phyloP scores from a whole-genome alignment of 1,139 yeast species.

The Yamadazyma siamensis region DNA sequence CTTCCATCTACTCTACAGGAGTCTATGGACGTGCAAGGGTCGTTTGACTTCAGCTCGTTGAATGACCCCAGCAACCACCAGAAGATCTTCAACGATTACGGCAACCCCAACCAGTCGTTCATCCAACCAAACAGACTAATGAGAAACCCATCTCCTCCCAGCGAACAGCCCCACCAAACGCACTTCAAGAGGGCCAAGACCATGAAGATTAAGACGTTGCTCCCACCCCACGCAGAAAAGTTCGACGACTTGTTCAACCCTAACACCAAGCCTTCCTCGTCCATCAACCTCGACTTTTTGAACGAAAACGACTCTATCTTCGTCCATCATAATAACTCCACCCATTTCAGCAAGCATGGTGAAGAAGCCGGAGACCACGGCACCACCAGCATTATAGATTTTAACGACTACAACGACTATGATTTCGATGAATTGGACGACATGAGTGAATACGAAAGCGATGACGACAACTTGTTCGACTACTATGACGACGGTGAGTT shows the following conservation, averaged over 20 bases:
- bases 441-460: constrained; percentile 13
- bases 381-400: constrained; percentile 5
- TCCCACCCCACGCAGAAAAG: constrained; percentile 17
- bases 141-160: constrained; percentile 3
- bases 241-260: constrained; percentile 41
- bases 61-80: constrained; percentile 4
- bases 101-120: constrained; percentile 34
- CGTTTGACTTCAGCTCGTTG: constrained; percentile 1
- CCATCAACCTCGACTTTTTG: constrained; percentile 22
- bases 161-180: constrained; percentile 4
- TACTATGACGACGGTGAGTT: constrained; percentile 3
- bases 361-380: constrained; percentile 18
- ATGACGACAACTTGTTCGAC: constrained; percentile 11
- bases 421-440: constrained; percentile 14
- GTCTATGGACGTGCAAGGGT: no score
- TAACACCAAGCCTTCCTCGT: constrained; percentile 42
- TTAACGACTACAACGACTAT: constrained; percentile 6
- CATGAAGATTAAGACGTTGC: constrained; percentile 35
- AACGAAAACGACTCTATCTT: constrained; percentile 28
- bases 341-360: constrained; percentile 27
- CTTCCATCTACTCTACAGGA: neutral
- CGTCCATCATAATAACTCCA: constrained; percentile 18
- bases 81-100: constrained; percentile 31
- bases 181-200: constrained; percentile 4
- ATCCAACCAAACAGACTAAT: constrained; percentile 18